Conservation (phyloP, 1,139 yeast species). For the Yamadazyma buinensis region DNA sequence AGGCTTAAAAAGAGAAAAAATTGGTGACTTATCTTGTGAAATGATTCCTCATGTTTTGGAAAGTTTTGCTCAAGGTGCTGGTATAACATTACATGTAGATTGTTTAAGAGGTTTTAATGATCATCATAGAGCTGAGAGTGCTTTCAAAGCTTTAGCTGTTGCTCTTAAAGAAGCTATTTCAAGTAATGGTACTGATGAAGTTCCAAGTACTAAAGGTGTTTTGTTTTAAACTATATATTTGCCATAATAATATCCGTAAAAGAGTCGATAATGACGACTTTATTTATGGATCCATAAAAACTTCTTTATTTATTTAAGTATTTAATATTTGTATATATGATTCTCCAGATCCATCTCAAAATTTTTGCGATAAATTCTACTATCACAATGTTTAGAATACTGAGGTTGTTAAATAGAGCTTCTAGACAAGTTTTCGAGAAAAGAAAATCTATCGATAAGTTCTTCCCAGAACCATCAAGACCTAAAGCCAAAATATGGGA, state of each 20-base stretch:
- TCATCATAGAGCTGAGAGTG: conserved; percentile 94
- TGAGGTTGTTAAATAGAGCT: conserved; percentile 9
- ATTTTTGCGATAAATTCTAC: background rate
- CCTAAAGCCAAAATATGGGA: conserved; percentile 35
- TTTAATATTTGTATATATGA: background rate
- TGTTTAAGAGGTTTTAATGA: conserved; percentile 91
- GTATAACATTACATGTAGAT: conserved; percentile 89
- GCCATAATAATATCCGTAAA: too few relatives aligned
- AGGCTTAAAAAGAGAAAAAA: conserved; percentile 86
- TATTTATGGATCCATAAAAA: too few relatives aligned
- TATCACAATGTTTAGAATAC: conserved; percentile 1
- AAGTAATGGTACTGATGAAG: conserved; percentile 80
- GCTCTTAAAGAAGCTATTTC: conserved; percentile 87
- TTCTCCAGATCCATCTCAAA: background rate
- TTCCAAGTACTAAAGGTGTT: conserved; percentile 96
- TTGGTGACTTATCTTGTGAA: conserved; percentile 89
- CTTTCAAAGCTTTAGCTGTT: conserved; percentile 91
- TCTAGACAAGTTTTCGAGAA: conserved; percentile 10
- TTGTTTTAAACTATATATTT: too few relatives aligned
- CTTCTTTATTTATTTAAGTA: too few relatives aligned
- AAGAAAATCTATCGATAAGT: conserved; percentile 10
- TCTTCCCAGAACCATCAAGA: conserved; percentile 9
- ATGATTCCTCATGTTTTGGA: conserved; percentile 97
- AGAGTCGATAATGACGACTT: too few relatives aligned
- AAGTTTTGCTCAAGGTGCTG: conserved; percentile 90